Percentiles rank a stretch among this genome's conserved stretches.
Conservation (phyloP, 495 filamentous ascomycete species). For the Bathelium albidoporum region DNA sequence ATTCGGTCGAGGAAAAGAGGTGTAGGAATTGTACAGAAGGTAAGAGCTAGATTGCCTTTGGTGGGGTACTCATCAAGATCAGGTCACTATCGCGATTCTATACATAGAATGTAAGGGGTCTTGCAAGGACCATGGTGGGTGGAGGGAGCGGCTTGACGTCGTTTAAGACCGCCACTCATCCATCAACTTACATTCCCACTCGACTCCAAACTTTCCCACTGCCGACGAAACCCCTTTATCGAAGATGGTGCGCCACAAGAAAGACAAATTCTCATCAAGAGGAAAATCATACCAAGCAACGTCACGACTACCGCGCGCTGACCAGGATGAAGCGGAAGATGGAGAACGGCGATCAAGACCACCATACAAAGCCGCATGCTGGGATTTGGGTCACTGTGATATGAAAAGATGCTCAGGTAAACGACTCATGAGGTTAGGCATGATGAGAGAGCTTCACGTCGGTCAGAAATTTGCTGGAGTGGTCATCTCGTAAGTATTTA, state of each 20-base stretch:
- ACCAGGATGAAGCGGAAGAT: conserved; percentile 29
- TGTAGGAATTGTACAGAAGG: neutral
- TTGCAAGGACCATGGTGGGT: neutral
- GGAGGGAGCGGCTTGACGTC: neutral
- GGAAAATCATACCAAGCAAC: conserved; percentile 33
- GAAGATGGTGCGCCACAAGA: conserved; percentile 85
- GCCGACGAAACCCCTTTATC: neutral
- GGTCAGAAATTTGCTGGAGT: conserved; percentile 86
- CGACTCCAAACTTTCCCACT: neutral
- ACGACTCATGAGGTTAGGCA: conserved; percentile 74
- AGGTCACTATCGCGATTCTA: too few relatives aligned
- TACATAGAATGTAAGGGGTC: neutral
- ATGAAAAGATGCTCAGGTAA: conserved; percentile 96
- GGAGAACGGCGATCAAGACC: conserved; percentile 37
- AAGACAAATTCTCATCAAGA: conserved; percentile 67
- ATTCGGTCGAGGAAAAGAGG: neutral
- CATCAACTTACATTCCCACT: neutral
- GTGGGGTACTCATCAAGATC: too few relatives aligned
- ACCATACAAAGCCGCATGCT: conserved; percentile 84
- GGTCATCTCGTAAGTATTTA: conserved; percentile 59
- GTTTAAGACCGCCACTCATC: neutral
- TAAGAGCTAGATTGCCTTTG: neutral
- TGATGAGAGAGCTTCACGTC: conserved; percentile 87
- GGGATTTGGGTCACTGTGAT: conserved; percentile 96
- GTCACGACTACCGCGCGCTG: conserved; percentile 33